These are phyloP conservation scores for Solanum hybrid DNA, from an alignment of 305 asterid species.

Conservation along the genomic window DNA sequence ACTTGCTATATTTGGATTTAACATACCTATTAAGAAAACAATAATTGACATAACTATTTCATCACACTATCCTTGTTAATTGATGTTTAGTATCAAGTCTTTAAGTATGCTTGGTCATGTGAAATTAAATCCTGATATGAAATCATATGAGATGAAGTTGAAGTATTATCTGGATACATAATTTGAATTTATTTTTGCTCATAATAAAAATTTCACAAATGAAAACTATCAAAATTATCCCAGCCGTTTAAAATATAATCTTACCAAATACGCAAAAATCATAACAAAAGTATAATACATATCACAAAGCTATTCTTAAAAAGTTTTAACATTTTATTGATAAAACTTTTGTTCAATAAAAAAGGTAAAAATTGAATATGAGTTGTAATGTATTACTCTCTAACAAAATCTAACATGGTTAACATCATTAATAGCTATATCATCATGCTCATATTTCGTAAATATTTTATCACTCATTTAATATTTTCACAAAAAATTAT, in stretches of 20 bases:
- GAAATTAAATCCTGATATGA: not conserved
- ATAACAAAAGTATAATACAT: not conserved
- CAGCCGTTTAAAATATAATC: not conserved
- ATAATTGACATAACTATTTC: not conserved
- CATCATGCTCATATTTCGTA: not conserved
- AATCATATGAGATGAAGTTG: not conserved
- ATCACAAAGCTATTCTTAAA: not conserved
- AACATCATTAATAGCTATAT: not conserved
- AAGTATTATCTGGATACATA: not conserved
- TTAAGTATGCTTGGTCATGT: not conserved
- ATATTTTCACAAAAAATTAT: too few species aligned
- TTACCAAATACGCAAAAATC: not conserved
- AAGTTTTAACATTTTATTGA: not conserved
- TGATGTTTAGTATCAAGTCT: too few species aligned
- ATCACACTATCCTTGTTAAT: not conserved
- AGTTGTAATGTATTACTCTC: not conserved
- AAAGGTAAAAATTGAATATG: not conserved
- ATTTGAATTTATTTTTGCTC: not conserved
- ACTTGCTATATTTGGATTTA: not conserved
- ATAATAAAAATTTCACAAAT: not conserved
- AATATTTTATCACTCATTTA: not conserved
- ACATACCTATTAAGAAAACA: too few species aligned
- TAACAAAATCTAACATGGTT: too few species aligned
- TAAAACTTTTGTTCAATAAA: not conserved
- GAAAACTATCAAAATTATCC: not conserved